These are phyloP conservation scores for Nannizziopsis arthrosporioides DNA, from an alignment of 2,329 filamentous ascomycete genomes.

Conservation along the genomic window DNA sequence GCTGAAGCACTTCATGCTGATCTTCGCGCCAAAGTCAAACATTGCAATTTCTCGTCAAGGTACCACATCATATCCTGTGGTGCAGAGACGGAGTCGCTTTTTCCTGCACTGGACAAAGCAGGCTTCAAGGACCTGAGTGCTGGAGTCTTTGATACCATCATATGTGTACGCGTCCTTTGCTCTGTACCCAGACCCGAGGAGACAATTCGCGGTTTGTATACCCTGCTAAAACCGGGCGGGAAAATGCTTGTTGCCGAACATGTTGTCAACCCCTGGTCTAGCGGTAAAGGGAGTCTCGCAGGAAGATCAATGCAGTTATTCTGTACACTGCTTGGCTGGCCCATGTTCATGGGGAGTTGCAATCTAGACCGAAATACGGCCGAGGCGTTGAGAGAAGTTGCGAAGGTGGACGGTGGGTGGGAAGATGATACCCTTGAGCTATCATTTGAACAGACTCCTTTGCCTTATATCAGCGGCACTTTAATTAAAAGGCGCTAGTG, in stretches of 20 bases:
- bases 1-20: conserved; percentile 37
- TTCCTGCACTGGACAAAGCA: conserved; percentile 35
- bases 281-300: conserved; percentile 35
- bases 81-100: conserved; percentile 37
- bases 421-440: conserved; percentile 37
- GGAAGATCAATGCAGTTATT: conserved; percentile 38
- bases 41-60: conserved; percentile 34
- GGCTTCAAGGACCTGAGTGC: conserved; percentile 18
- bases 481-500: conserved; percentile 28
- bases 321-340: conserved; percentile 40
- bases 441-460: conserved; percentile 27
- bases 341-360: conserved; percentile 43
- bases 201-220: conserved; percentile 39
- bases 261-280: conserved; percentile 41
- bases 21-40: conserved; percentile 32
- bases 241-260: conserved; percentile 46
- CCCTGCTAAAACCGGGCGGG: conserved; percentile 44
- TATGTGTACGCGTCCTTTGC: conserved; percentile 45
- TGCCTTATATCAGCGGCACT: conserved; percentile 34
- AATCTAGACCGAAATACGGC: conserved; percentile 40
- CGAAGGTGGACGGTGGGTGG: conserved; percentile 37
- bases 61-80: conserved; percentile 42
- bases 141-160: conserved; percentile 43
- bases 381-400: conserved; percentile 32
- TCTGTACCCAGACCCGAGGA: conserved; percentile 40